A percentile compares a stretch with the other conserved stretches of the same genome.
phyloP scores from a whole-genome alignment of 257 asterid genomes.

The Parsonsia alboflavescens region DNA sequence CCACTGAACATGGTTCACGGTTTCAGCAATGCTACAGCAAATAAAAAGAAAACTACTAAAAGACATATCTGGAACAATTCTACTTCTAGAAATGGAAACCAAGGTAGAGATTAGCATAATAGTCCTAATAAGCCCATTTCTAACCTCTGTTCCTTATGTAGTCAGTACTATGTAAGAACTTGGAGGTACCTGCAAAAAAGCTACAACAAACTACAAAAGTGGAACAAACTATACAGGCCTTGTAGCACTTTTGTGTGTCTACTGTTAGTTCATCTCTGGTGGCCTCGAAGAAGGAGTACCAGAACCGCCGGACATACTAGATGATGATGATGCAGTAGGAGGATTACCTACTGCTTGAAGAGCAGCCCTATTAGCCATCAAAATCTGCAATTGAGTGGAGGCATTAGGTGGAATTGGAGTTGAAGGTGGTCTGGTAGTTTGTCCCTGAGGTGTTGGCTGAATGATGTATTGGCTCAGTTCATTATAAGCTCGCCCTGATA shows the following conservation, averaged over 20 bases:
- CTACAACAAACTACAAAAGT: background rate
- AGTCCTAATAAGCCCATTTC: background rate
- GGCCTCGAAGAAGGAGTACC: conserved; percentile 27
- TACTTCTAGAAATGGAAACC: background rate
- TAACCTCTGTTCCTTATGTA: background rate
- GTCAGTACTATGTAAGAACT: background rate
- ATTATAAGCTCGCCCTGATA: conserved; percentile 56
- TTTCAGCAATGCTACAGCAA: background rate
- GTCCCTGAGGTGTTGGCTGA: conserved; percentile 49
- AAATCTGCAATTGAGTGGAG: conserved; percentile 26
- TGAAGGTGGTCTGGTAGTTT: conserved; percentile 32
- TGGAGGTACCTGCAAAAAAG: conserved; percentile 2
- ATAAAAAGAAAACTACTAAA: background rate
- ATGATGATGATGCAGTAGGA: conserved; percentile 18
- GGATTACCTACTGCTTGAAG: conserved; percentile 16
- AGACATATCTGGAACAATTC: background rate
- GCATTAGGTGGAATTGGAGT: conserved; percentile 23
- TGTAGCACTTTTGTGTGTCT: background rate
- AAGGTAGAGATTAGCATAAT: background rate
- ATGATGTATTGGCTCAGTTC: conserved; percentile 37
- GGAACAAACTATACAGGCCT: conserved; percentile 6
- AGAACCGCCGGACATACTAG: conserved; percentile 22
- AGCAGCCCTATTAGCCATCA: conserved; percentile 27
- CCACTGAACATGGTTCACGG: background rate
- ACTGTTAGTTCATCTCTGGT: conserved; percentile 27